Base-by-base conservation (phyloP, 2,329 filamentous ascomycete species). In the Alternaria hordeiaustralica region DNA sequence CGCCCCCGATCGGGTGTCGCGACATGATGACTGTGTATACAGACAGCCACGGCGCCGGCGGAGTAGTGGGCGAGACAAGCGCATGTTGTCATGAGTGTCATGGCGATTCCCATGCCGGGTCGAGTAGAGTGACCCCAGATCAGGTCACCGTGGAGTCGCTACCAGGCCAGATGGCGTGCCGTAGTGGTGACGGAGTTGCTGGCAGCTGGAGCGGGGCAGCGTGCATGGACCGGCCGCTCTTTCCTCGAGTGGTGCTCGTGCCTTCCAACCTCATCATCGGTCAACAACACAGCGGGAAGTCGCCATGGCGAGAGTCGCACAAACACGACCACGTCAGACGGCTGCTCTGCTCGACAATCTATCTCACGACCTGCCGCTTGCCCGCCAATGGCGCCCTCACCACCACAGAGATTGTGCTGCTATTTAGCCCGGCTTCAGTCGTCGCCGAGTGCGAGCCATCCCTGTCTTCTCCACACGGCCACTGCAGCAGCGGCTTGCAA, bases 1-100 rank as follows among this genome's bases (percentile, higher is more conserved):
- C 64, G 50, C 45, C 63, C 62, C 72, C 67, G 65, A 77, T 70
- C 71, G 68, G 68, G 72, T 61, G 54, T 44, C 47, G 65, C 64
- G 66, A 69, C 69, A 62, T 63, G 64, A 61, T 62, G 64, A 61
- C 15, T 13, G 21, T 43, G 51, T 51, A 54, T 41, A 25, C 33
- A 49, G 26, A 23, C 26, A 47, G 57, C 26, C 36, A 41, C 43
- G 21, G 25, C 50, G 30, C 43, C 4, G 30, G 59, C 36, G 36
- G 53, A 46, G 28, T 18, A 44, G 44, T 58, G 33, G 23, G 33
- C n/a, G 49, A 9, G 46, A 28, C 25, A 30, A 41, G 15, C 43
- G 50, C 36, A 55, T 54, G 59, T 50, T 59, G 63, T 41, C 61
- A 60, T 60, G 58, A 58, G 28, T 44, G 47, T 23, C 53, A 54